These are phyloP conservation scores for Alternaria solani DNA, from an alignment of 2,329 filamentous ascomycete species.

Conservation along the genomic window DNA sequence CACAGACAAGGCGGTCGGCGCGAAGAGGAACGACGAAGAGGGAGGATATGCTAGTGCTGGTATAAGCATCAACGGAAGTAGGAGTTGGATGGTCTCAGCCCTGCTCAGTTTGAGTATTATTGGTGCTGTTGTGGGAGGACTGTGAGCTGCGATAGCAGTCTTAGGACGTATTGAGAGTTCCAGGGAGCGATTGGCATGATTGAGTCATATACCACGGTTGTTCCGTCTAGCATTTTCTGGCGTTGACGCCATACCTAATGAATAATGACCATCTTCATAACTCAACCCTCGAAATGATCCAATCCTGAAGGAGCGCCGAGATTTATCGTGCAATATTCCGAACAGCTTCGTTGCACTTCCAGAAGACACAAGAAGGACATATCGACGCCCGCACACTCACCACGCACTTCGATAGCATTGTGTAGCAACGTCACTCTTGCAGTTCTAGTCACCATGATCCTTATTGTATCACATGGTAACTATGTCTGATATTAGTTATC, in stretches of 20 bases:
- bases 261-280: background rate
- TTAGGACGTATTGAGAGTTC: fast-evolving
- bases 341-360: background rate
- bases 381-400: background rate
- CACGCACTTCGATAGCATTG: background rate
- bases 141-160: background rate
- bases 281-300: background rate
- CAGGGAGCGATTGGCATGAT: conserved; percentile 9
- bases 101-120: conserved; percentile 22
- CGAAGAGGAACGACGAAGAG: conserved; percentile 12
- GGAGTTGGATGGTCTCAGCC: conserved; percentile 11
- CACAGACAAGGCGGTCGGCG: conserved; percentile 7
- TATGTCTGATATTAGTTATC: background rate
- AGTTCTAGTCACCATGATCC: background rate
- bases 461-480: background rate
- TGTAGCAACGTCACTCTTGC: background rate
- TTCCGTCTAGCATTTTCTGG: background rate
- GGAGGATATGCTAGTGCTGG: conserved; percentile 17
- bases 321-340: background rate
- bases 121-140: conserved; percentile 8
- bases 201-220: background rate
- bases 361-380: background rate
- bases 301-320: background rate
- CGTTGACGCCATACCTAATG: conserved; percentile 2
- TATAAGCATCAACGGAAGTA: conserved; percentile 3